phyloP scores from a whole-genome alignment of 345 rosid species.

The Streptanthus diversifolius region DNA sequence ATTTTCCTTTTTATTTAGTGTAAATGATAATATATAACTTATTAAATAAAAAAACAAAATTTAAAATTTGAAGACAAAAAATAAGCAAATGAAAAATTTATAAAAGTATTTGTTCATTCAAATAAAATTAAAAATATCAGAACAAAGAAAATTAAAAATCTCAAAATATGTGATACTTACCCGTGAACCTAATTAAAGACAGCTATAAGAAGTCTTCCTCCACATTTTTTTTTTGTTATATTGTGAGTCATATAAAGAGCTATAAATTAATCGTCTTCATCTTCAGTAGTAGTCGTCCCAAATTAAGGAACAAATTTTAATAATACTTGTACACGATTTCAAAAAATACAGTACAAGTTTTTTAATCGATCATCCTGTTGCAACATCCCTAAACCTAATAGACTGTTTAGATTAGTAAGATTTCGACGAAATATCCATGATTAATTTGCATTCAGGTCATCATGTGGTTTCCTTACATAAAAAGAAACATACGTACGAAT shows the following conservation, averaged over 20 bases:
- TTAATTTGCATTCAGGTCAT: not conserved
- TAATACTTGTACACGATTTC: not conserved
- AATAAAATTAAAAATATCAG: not conserved
- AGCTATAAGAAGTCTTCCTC: slow-evolving; percentile 3
- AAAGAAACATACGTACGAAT: not conserved
- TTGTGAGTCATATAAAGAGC: slow-evolving; percentile 12
- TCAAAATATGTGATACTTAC: not conserved
- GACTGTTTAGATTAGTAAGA: not conserved
- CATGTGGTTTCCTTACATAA: not conserved
- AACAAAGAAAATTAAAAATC: not conserved
- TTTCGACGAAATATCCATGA: not conserved
- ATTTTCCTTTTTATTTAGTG: not conserved
- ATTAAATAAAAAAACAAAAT: not conserved
- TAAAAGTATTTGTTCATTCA: not conserved
- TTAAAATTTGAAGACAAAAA: not conserved
- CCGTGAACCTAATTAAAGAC: not conserved
- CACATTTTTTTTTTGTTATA: not conserved
- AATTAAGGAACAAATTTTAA: not conserved
- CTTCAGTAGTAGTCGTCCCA: not conserved
- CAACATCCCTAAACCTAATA: not conserved
- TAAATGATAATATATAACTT: not conserved
- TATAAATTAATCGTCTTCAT: not conserved
- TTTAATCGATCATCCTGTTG: not conserved
- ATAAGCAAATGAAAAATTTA: not conserved
- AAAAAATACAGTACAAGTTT: not conserved